Base-by-base conservation (phyloP, 2,329 filamentous ascomycete genomes). In the Onygenales sp. region DNA sequence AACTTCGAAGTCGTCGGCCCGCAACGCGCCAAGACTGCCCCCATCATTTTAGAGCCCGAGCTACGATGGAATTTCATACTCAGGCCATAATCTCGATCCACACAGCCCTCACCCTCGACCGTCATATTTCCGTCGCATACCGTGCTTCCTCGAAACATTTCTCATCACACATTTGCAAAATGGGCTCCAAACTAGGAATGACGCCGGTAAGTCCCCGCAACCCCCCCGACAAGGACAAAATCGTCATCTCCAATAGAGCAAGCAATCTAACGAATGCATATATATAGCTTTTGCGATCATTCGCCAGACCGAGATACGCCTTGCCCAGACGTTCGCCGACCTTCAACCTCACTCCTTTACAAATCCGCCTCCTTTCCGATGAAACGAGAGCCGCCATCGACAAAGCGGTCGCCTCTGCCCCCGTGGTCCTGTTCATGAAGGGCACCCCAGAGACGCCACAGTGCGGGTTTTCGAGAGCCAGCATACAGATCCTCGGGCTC, bases 381-480 rank as follows among this genome's bases (percentile, higher is more conserved):
- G 81, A 89, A 66, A 93, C 88, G 9, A 83, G 81, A 57, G 73
- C 82, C 40, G 90, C 91, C 31, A 98, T 98, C 64, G 88, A 96
- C 71, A 88, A 90, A 70, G 92, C 92, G 34, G 85, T 98, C 13
- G 78, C 75, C 27, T 91, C 90, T 0, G 87, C 91, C 0, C 92
- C 92, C 2, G 92, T 98, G 0, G 93, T 98, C 1, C 79, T 98
- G 54, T 98, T 98, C 78, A 98, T 98, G 93, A 98, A 98, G 77
- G 93, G 93, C 55, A 97, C 93, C 1, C 93, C 93, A 54, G 91
- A 96, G 74, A 88, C 83, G 56, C 93, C 93, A 17, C 91, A 96
- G 72, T 98, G 93, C 73, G 93, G 93, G 45, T 98, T 96, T 78
- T 97, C 92, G 55, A 83, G 91, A 63, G 92, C 92, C 52, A 89